Base-by-base conservation (phyloP, 805 yeast species). In the Priceomyces fermenticarens region DNA sequence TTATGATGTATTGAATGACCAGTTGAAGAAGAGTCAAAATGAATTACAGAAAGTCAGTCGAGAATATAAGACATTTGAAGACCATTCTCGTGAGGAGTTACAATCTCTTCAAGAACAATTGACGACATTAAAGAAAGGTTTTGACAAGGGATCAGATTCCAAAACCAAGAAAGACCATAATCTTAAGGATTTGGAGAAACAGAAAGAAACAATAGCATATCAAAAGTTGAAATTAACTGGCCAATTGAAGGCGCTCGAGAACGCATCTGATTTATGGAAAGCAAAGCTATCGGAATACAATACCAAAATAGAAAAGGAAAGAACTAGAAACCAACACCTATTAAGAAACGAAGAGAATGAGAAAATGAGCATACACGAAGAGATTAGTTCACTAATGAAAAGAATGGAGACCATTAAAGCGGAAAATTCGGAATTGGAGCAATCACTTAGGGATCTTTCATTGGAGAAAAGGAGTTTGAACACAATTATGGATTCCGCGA, bases 41-140 rank as follows among this genome's bases (percentile, higher is more conserved):
- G 67, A 60, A 38, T 48, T 62, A 14, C 35, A 43, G 30, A 57
- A 48, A 34, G 35, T 50, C 4, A 52, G 49, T 32, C 30, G 37
- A 20, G 65, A 60, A 34, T 52, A 42, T 40, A 53, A 51, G 30
- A 35, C 45, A 20, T 53, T 46, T 25, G 52, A 54, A 36, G 17
- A 34, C 4, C 35, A 42, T 9, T 36, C 46, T 4, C 34, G 31
- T 9, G 17, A 37, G 7, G 63, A 60, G 27, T 35, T 42, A n/a
- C 35, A 20, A 7, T 43, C 40, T 11, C 44, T 62, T 28, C 50
- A 49, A 48, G 40, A 68, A 48, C 51, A 68, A 57, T 42, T 52
- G 53, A 38, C 57, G 50, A 44, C 52, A n/a, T 54, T 60, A 43
- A 67, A 60, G 27, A 58, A 60, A 27, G 77, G 73, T 41, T 52